Conservation (phyloP, 1,284 basidiomycete species). For the Neonothopanus nambi region DNA sequence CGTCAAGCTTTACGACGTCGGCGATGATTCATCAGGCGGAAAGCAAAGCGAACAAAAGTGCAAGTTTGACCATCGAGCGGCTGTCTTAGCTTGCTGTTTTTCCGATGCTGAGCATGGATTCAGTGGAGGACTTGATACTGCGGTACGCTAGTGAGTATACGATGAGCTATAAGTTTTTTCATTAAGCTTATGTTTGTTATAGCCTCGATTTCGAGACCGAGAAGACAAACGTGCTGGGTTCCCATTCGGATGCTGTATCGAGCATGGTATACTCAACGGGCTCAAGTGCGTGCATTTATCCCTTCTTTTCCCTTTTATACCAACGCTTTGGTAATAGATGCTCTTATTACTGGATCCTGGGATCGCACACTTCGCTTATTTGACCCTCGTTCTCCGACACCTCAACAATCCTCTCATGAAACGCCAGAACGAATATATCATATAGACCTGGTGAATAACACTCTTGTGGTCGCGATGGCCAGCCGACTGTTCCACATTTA, state of each 20-base stretch:
- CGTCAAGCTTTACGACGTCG: constrained; percentile 71
- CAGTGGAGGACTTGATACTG: constrained; percentile 76
- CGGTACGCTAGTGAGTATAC: constrained; percentile 71
- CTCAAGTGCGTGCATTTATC: constrained; percentile 45
- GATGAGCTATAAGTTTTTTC: constrained; percentile 2
- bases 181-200: background rate
- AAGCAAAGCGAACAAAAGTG: constrained; percentile 62
- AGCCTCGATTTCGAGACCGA: constrained; percentile 69
- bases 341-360: constrained; percentile 87
- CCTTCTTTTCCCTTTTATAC: background rate
- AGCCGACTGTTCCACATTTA: constrained; percentile 86
- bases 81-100: constrained; percentile 69
- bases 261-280: constrained; percentile 58
- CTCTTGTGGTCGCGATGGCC: constrained; percentile 88
- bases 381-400: constrained; percentile 68
- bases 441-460: constrained; percentile 72
- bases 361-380: constrained; percentile 87
- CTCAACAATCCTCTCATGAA: constrained; percentile 62
- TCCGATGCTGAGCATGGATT: constrained; percentile 64
- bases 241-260: constrained; percentile 68
- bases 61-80: constrained; percentile 78
- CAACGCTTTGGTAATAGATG: constrained; percentile 46
- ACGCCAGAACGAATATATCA: constrained; percentile 86
- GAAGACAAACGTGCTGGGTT: constrained; percentile 62
- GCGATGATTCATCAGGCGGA: constrained; percentile 31